Percentiles rank a stretch among this genome's conserved stretches.
These are phyloP conservation scores for Penstemon davidsonii DNA, from an alignment of 257 asterid species.

Conservation along the genomic window DNA sequence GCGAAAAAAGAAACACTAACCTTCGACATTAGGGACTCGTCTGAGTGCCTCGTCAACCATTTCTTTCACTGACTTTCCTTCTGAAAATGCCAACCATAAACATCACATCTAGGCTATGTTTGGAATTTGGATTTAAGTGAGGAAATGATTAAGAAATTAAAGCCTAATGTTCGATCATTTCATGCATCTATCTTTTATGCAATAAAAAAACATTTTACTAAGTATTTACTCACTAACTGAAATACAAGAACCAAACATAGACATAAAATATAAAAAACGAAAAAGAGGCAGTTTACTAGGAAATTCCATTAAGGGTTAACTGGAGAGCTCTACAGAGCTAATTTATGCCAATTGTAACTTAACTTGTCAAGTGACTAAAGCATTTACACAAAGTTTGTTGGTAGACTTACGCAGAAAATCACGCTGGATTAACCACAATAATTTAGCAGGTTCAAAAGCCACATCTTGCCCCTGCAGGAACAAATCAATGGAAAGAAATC, in stretches of 20 bases:
- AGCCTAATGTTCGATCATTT: too few species aligned
- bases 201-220: too few species aligned
- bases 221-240: too few species aligned
- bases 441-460: slow-evolving; percentile 96
- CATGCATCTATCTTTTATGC: too few species aligned
- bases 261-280: background rate
- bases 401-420: slow-evolving; percentile 86
- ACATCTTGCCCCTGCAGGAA: slow-evolving; percentile 87
- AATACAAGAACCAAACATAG: too few species aligned
- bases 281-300: background rate
- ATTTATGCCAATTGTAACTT: slow-evolving; percentile 2
- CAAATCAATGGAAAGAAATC: slow-evolving; percentile 21
- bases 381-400: background rate
- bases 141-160: too few species aligned
- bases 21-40: slow-evolving; percentile 73
- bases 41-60: slow-evolving; percentile 92
- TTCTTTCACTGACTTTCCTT: slow-evolving; percentile 93
- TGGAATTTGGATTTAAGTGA: too few species aligned
- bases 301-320: background rate
- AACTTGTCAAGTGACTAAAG: background rate
- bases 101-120: slow-evolving; percentile 6
- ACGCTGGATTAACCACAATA: slow-evolving; percentile 97
- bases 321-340: background rate
- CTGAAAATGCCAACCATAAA: slow-evolving; percentile 44
- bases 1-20: slow-evolving; percentile 44